Base-by-base conservation (phyloP, 208 protist genomes). In the Acanthamoeba castellanii region DNA sequence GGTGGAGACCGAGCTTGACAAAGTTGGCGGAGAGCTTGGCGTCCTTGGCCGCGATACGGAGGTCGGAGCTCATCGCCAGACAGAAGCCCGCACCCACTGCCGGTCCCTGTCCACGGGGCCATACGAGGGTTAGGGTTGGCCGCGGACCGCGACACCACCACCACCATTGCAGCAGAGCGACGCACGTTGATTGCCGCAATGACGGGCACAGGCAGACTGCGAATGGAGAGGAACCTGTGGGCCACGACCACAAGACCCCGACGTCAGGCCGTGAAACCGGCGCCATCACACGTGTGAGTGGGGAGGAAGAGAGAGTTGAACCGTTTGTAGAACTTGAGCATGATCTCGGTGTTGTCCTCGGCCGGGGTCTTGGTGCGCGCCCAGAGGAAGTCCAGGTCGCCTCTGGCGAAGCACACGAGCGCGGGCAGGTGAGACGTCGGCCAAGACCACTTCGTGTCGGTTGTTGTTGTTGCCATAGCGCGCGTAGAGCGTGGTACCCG, bases 31-130 rank as follows among this genome's bases (percentile, higher is more conserved):
- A 95, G 14, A 98, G 47, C 30, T 94, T 96, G 22, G 97, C 97
- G 50, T 92, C 93, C 13, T 37, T 64, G 14, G 59, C n/a, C 52
- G 61, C 93, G 18, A 98, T 14, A 34, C 97, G 91, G 6, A 98
- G 68, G 93, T 98, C 97, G 45, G 94, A 92, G 30, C 97, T 96
- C 47, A 98, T 52, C 20, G 97, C 92, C 13, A 98, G 52, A 84
- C 96, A 97, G 1, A 97, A 76, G 42, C 97, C 97, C 18, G 97
- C 97, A 78, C 97, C 97, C 52, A 98, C 93, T 1, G 97, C 97
- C 57, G 85, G 55, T 34, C 97, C 97, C 82, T 98, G 98, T 37
- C 13, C 13, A 97, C 93, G 32, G 96, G 1, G 50, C 50, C 50
- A 55, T 55, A 55, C 50, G 4, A 2, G 9, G 50, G 50, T 55